Evolutionary conservation across 2,329 filamentous ascomycete genomes (phyloP), one percentile per base, ranked within the genome.

Genomic region (Fusarium oxysporum): DNA sequence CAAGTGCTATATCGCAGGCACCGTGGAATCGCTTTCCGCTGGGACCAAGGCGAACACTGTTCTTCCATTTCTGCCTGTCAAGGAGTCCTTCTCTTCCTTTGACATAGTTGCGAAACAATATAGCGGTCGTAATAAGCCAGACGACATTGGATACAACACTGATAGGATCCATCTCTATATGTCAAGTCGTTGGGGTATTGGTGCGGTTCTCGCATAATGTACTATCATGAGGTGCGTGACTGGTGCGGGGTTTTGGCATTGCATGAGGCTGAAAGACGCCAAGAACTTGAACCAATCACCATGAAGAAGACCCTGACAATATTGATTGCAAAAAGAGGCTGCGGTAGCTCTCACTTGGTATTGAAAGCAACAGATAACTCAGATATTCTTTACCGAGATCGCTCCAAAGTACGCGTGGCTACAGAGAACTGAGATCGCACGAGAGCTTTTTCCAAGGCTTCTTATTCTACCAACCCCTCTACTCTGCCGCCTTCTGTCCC

Each of bases 401-500:
- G 25, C 1, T 4, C 3, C 13, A 35, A 10, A 33, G 10, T 10
- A 33, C 8, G 16, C 11, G 11, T 17, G 8, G n/a, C n/a, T 13
- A 35, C 1, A 7, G 25, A 30, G 6, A 1, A 23, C 6, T 16
- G 1, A 3, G 2, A 30, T 12, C 7, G 8, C 13, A 28, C 11
- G 5, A 28, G 7, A 13, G 9, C 5, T 5, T 3, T 21, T n/a
- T 9, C 8, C 50, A 17, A n/a, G 6, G 2, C 6, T 7, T 25
- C 25, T 25, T 25, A 25, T 25, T 25, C 25, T 25, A 25, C 25
- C 25, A 25, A 25, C 25, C 25, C 25, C 25, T 16, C 16, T 58
- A 56, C 30, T n/a, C 16, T 11, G 45, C 8, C 8, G 70, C 37
- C 25, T 69, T 76, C 33, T 77, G 75, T 3, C 71, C 74, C 68